Evolutionary conservation across 2,329 filamentous ascomycete species (phyloP), one percentile per base, ranked within the genome.

Genomic region (Karstenula rhodostoma): DNA sequence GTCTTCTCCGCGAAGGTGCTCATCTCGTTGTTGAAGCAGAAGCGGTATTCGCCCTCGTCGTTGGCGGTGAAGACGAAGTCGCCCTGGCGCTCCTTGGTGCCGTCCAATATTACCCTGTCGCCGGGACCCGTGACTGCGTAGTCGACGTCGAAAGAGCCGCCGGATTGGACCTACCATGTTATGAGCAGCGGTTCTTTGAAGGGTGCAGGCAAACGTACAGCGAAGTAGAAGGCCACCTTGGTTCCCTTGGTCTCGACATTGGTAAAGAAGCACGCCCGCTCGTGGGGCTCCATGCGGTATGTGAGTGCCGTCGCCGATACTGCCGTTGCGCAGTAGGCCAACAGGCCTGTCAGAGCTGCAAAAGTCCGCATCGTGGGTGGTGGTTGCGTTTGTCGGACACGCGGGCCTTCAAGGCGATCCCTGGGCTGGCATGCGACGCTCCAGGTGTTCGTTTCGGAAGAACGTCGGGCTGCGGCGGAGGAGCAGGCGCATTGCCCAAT

Each of bases 1-100:
- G 93, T 89, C 83, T 99, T 99, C 82, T 99, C 95, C 55, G 94
- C 90, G 77, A 97, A 97, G 0, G 94, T 98, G 75, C 92, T 96
- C 91, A 99, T 97, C 77, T 95, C 91, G 76, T 99, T 99, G 81
- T 94, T 91, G 84, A 99, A 99, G 86, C 95, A 99, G 83, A 99
- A 98, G 56, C 89, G 88, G 82, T 98, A 97, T 74, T 98, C 94
- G 67, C 95, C 95, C 7, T 86, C 75, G 55, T 93, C 88, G 73
- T 93, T 92, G 48, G 94, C 95, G 0, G 94, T 97, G 80, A 99
- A 99, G 64, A 99, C 95, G 75, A 96, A 98, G 80, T 99, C 95
- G 56, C 94, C 95, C 81, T 98, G 94, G 67, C 94, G 88, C 82
- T 92, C 95, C 82, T 97, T 98, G 70, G 89, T 85, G 63, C 94